Base-by-base conservation (phyloP, 2,329 filamentous ascomycete species). In the Leptographium procerum region DNA sequence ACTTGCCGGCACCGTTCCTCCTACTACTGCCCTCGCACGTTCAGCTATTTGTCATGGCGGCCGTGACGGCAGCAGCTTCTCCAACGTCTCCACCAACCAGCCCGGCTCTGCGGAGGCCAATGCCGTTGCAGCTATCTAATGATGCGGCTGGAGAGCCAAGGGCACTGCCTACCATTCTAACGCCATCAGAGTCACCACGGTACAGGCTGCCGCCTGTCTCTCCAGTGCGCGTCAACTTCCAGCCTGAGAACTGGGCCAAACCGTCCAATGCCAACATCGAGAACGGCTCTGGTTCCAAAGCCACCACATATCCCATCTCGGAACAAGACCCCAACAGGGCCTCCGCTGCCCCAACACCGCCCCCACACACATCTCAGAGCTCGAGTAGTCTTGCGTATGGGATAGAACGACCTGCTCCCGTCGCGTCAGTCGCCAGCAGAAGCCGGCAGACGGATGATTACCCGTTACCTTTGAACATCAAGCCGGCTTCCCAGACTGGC, bases 171-270 rank as follows among this genome's bases (percentile, higher is more conserved):
- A 61, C 60, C n/a, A 60, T 67, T 2, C 63, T 68, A 6, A 51
- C 63, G 29, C 40, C 36, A 6, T 24, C 61, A 45, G 72, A 72
- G 55, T 73, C 73, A 24, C 73, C 77, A 28, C 72, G 73, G 60
- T 70, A 83, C 60, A 75, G 76, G 61, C 75, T 78, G 55, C 73
- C 75, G 19, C 81, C 81, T 33, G 72, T 77, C 31, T 84, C 82
- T 47, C 81, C 82, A 22, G 79, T 82, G 58, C 75, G 72, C 59
- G 74, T 83, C 57, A 81, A 79, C 65, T 76, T 80, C 58, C 77
- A 78, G 55, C 69, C 73, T 28, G 78, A 80, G 48, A 74, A 77
- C 66, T 82, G 77, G 77, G 72, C 73, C 24, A 73, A 74, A 63
- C 75, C 80, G 26, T 79, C 77, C 33, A 78, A 78, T 64, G 78